Percentiles rank a stretch among this genome's conserved stretches.
phyloP scores from a whole-genome alignment of 768 basidiomycete genomes.

The Pisolithus orientalis region DNA sequence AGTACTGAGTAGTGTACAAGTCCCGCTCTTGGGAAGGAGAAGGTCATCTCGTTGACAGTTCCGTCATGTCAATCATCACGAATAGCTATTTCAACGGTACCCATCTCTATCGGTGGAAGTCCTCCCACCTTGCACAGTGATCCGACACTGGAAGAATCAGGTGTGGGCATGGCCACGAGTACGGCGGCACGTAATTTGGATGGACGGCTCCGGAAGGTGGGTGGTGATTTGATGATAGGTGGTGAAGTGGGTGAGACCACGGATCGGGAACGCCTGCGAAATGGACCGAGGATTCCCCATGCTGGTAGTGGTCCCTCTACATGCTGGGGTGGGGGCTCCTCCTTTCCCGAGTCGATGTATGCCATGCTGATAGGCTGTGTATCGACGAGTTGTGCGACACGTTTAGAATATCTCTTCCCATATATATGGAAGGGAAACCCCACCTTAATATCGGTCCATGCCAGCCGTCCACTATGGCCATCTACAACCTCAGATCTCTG shows the following conservation, averaged over 20 bases:
- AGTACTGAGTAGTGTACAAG: too few species aligned
- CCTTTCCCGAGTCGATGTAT: conserved; percentile 7
- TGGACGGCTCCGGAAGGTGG: conserved; percentile 4
- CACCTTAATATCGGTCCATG: conserved; percentile 27
- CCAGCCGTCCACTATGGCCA: conserved; percentile 10
- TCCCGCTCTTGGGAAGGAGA: too few species aligned
- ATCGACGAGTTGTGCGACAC: neutral
- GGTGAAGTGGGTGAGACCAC: conserved; percentile 9
- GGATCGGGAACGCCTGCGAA: conserved; percentile 9
- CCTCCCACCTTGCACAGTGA: conserved; percentile 4
- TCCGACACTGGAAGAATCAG: conserved; percentile 6
- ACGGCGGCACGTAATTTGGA: conserved; percentile 34
- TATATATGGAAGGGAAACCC: neutral
- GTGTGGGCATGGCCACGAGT: conserved; percentile 39
- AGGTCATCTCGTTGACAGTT: too few species aligned
- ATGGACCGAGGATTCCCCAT: conserved; percentile 7
- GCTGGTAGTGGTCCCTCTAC: conserved; percentile 6
- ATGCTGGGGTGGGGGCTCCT: neutral
- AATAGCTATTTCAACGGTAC: conserved; percentile 16
- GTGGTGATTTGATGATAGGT: neutral
- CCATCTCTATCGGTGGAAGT: conserved; percentile 31
- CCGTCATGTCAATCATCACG: too few species aligned
- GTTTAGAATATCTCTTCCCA: neutral
- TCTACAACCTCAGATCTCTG: conserved; percentile 4
- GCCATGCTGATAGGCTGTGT: conserved; percentile 20